Conservation (phyloP, 2,329 filamentous ascomycete genomes). For the Catunica adiposa region DNA sequence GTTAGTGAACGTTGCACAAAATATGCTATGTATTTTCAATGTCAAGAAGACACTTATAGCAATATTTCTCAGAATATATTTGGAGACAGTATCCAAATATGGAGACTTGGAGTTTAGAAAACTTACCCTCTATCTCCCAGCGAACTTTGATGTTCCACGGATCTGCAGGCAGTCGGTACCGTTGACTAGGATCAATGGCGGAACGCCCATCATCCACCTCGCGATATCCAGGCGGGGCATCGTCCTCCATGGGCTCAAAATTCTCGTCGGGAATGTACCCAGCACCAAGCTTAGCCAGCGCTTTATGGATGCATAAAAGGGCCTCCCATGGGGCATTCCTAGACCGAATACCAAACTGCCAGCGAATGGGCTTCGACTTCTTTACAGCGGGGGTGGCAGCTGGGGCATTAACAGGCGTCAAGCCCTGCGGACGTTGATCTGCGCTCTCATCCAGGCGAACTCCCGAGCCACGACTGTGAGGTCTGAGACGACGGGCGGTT, state of each 20-base stretch:
- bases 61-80: too few relatives aligned
- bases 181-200: constrained; percentile 33
- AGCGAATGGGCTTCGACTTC: constrained; percentile 68
- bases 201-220: constrained; percentile 27
- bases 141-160: constrained; percentile 89
- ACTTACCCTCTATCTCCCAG: constrained; percentile 66
- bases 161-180: constrained; percentile 79
- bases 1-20: background rate
- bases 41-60: too few relatives aligned
- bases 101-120: too few relatives aligned
- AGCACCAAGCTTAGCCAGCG: constrained; percentile 71
- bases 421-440: constrained; percentile 38
- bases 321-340: constrained; percentile 90
- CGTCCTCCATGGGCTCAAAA: constrained; percentile 29
- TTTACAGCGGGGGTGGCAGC: constrained; percentile 24
- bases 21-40: too few relatives aligned
- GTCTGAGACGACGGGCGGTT: constrained; percentile 64
- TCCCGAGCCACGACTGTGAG: constrained; percentile 59
- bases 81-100: too few relatives aligned
- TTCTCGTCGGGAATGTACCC: constrained; percentile 63
- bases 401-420: constrained; percentile 44
- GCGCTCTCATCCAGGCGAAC: constrained; percentile 48
- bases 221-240: constrained; percentile 25
- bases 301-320: constrained; percentile 87
- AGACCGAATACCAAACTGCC: constrained; percentile 95